Evolutionary conservation across 2,329 filamentous ascomycete genomes (phyloP), one percentile per base, ranked within the genome.

Genomic region (Thermoascus crustaceus): DNA sequence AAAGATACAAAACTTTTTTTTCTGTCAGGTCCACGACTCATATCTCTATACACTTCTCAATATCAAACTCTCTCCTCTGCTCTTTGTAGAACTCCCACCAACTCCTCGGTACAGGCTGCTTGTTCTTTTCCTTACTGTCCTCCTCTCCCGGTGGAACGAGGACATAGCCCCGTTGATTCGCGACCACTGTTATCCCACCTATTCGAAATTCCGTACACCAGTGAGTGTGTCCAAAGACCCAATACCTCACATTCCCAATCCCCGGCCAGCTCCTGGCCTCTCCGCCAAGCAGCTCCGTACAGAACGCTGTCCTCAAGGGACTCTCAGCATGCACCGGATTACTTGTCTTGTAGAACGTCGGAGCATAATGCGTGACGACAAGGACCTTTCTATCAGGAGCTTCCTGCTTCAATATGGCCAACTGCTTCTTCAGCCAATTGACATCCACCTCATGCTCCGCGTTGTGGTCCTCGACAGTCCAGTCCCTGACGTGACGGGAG

Each of bases 321-420:
- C 62, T 69, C 13, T 56, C 53, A 4, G 54, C 45, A 35, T 76
- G 56, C 40, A 66, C 58, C 0, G 72, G 72, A 2, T 60, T 56
- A 2, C 71, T 66, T 1, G 68, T 66, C 10, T 64, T 65, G 24
- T 61, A 40, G 0, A 69, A 39, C 17, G 59, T 67, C 1, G 73
- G 73, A 2, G 72, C 70, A 43, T 77, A 72, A 34, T 76, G 71
- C 0, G 72, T 29, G 0, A 66, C 63, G 0, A 76, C 61, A 0
- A 76, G 36, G 3, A 75, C 40, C 4, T 14, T 13, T 25, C 31
- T 7, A 16, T 19, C n/a, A 11, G 35, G 16, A 17, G 38, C 11
- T 19, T 25, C 37, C 8, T 17, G 21, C 14, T 7, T 19, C 20
- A 26, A 32, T 14, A 18, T 7, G 7, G 31, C 13, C 14, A 65